phyloP scores from a whole-genome alignment of 177 flowering plant species.

The Vitis hybrid region DNA sequence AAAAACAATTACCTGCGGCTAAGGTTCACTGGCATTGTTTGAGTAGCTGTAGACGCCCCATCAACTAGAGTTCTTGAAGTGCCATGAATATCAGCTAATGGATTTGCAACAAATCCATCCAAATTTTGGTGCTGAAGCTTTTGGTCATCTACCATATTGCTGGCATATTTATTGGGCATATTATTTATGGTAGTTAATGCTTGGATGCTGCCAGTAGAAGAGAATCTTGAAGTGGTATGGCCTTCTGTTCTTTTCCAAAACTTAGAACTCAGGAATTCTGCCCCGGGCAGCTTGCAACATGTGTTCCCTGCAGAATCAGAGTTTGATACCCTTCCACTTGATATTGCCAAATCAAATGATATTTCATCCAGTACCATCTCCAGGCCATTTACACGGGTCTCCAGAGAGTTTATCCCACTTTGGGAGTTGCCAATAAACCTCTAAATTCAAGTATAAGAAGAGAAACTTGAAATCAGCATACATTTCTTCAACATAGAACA shows the following conservation, averaged over 20 bases:
- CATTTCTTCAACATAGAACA: not conserved
- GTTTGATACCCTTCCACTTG: constrained; percentile 33
- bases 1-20: not conserved
- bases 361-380: constrained; percentile 67
- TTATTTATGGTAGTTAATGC: constrained; percentile 4
- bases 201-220: constrained; percentile 21
- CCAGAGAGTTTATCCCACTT: constrained; percentile 43
- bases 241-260: constrained; percentile 42
- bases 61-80: not conserved
- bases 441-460: constrained; percentile 19
- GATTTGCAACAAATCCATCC: constrained; percentile 10
- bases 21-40: constrained; percentile 2
- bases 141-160: constrained; percentile 2
- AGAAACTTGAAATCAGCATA: not conserved
- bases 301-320: constrained; percentile 25
- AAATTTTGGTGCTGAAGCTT: constrained; percentile 11
- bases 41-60: constrained; percentile 1
- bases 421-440: constrained; percentile 49
- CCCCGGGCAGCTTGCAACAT: constrained; percentile 51
- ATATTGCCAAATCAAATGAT: constrained; percentile 37
- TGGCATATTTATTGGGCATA: constrained; percentile 13
- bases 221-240: constrained; percentile 22
- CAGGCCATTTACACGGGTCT: constrained; percentile 43
- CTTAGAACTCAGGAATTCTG: constrained; percentile 46
- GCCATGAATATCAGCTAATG: constrained; percentile 4